These are phyloP conservation scores for Fusarium succisae DNA, from an alignment of 2,329 filamentous ascomycete species.

Conservation along the genomic window DNA sequence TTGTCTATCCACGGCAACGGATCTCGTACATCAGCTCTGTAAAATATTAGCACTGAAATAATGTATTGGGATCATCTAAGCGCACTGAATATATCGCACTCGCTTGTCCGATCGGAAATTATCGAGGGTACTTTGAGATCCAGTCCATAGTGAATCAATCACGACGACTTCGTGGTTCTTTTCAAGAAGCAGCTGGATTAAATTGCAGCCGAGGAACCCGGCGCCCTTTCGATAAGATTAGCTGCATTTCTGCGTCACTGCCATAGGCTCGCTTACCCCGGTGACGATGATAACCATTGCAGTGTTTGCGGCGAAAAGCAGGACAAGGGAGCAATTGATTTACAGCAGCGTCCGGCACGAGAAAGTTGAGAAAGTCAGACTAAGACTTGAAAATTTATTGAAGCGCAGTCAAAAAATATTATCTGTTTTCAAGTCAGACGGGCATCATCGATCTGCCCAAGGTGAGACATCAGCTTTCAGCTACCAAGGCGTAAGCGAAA, in stretches of 20 bases:
- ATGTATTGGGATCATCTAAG: fast-evolving
- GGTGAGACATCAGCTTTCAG: constrained; percentile 9
- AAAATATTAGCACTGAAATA: fast-evolving
- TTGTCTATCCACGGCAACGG: constrained; percentile 19
- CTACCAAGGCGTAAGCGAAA: constrained; percentile 7
- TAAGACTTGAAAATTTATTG: neutral
- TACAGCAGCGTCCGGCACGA: fast-evolving
- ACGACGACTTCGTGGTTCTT: constrained; percentile 25
- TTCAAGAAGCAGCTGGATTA: constrained; percentile 23
- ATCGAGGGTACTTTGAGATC: constrained; percentile 20
- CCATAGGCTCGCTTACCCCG: constrained; percentile 8
- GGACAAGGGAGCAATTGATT: neutral
- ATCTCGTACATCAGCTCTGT: constrained; percentile 27
- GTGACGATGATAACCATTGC: constrained; percentile 26
- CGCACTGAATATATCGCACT: constrained; percentile 24
- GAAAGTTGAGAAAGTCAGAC: fast-evolving
- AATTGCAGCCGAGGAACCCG: constrained; percentile 32
- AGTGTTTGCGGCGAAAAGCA: neutral
- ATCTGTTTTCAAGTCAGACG: neutral
- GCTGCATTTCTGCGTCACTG: neutral
- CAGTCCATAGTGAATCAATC: constrained; percentile 33
- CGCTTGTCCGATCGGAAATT: constrained; percentile 4
- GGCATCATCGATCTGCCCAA: constrained; percentile 1
- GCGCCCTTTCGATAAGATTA: constrained; percentile 17
- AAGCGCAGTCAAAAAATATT: neutral